Base-by-base conservation (phyloP, 495 filamentous ascomycete genomes). In the Penicillium daleae region DNA sequence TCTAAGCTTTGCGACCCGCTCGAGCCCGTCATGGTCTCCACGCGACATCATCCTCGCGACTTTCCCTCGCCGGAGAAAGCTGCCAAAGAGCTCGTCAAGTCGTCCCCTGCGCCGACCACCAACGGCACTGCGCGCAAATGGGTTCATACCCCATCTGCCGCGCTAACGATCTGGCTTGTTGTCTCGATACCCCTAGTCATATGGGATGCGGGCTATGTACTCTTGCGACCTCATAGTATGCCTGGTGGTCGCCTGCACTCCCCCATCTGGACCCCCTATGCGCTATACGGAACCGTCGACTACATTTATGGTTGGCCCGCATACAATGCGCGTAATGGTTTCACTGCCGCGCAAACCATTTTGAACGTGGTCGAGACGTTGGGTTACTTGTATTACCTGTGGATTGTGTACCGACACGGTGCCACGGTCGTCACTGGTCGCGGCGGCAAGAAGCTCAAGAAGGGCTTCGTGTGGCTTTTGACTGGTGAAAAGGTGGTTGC, bases 141-240 rank as follows among this genome's bases (percentile, higher is more conserved):
- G 87, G 76, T 85, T 0, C 91, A 96, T 78, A 86, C 86, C 0
- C 90, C 91, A 2, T 82, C 86, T 19, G 79, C 80, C 21, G 69
- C 87, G 7, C 81, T 87, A 24, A 85, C 92, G 21, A 65, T 87
- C 65, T 97, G 92, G 92, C 83, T 97, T 26, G 65, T 83, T 50
- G 32, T 93, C 56, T 93, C 92, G n/a, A 76, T 94, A 4, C 92
- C 93, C 4, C 79, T 93, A 57, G 89, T 94, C n/a, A 64, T 82
- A 48, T 96, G 93, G 93, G 94, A 97, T 78, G 82, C 86, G 8
- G 80, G 79, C 51, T 97, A 96, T 78, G 86, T 96, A 40, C 76
- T 97, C 32, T 76, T 93, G 46, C 91, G 94, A 21, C 94, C 94
- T 32, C 84, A 87, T 75, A 88, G 85, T 50, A 96, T 98, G 92